phyloP scores from a whole-genome alignment of 352 stramenopile genomes.

The Pythium phragmiticola region DNA sequence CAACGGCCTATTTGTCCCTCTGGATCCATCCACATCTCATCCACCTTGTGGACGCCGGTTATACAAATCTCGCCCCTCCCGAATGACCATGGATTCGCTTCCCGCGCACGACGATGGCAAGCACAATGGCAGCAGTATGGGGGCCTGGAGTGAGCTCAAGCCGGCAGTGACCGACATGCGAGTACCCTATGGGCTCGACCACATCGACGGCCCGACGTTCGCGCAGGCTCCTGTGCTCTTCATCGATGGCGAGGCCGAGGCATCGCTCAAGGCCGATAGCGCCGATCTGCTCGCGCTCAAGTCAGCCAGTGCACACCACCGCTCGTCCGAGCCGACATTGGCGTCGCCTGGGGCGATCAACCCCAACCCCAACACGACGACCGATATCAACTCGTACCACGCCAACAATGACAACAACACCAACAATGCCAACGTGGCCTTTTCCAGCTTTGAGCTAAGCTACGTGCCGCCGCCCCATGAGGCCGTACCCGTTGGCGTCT shows the following conservation, averaged over 20 bases:
- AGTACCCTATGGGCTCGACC: slow-evolving; percentile 1
- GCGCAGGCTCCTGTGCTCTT: slow-evolving; percentile 27
- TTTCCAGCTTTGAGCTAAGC: slow-evolving; percentile 63
- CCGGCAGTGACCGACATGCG: background rate
- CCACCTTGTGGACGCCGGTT: slow-evolving; percentile 25
- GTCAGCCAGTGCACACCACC: slow-evolving; percentile 8
- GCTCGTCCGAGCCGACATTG: slow-evolving; percentile 10
- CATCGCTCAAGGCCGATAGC: slow-evolving; percentile 19
- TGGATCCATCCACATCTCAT: slow-evolving; percentile 70
- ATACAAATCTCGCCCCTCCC: background rate
- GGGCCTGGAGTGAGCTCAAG: slow-evolving; percentile 23
- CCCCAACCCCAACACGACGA: background rate
- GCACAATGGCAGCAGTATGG: background rate
- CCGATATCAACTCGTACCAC: background rate
- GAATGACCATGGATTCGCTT: slow-evolving; percentile 13
- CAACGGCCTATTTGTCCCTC: slow-evolving; percentile 67
- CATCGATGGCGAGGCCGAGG: slow-evolving; percentile 19
- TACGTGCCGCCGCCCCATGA: slow-evolving; percentile 31
- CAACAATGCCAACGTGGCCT: slow-evolving; percentile 22
- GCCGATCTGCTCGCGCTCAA: slow-evolving; percentile 25
- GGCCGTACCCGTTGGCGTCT: slow-evolving; percentile 13
- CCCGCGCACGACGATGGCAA: slow-evolving; percentile 5
- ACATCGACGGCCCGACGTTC: slow-evolving; percentile 21
- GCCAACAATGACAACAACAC: background rate
- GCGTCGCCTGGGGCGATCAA: background rate